phyloP scores from a whole-genome alignment of 441 rosid species.

The Manihot esculenta region DNA sequence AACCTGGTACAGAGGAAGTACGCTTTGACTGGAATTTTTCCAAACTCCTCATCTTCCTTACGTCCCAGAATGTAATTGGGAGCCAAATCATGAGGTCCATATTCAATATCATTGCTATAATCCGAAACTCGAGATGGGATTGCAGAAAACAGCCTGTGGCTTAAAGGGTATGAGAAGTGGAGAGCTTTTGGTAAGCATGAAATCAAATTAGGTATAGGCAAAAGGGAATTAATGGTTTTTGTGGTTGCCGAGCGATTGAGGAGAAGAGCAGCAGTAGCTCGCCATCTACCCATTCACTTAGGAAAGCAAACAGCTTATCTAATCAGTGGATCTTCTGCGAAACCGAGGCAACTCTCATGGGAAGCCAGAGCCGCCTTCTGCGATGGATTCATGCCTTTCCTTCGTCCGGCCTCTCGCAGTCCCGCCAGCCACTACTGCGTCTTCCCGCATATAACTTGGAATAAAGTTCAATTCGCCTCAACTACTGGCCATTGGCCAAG shows the following conservation, averaged over 20 bases:
- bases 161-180: conserved; percentile 6
- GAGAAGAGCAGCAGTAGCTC: conserved; percentile 49
- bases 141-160: conserved; percentile 53
- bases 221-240: conserved; percentile 23
- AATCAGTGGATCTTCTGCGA: not conserved
- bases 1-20: conserved; percentile 85
- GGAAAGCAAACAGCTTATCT: not conserved
- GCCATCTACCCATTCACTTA: conserved; percentile 83
- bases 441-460: too few species aligned
- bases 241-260: conserved; percentile 28
- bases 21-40: conserved; percentile 77
- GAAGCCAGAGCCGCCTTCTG: not conserved
- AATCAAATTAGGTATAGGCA: conserved; percentile 1
- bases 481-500: too few species aligned
- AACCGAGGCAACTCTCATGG: not conserved
- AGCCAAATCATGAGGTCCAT: conserved; percentile 46
- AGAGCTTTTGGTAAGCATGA: conserved; percentile 13
- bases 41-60: conserved; percentile 55
- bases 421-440: not conserved
- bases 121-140: conserved; percentile 55
- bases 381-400: not conserved
- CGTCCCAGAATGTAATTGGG: conserved; percentile 34
- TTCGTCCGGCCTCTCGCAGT: not conserved
- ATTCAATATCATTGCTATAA: conserved; percentile 51
- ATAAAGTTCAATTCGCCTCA: too few species aligned